Conservation (phyloP, 2,329 filamentous ascomycete species). For the Diaporthe ampelina region DNA sequence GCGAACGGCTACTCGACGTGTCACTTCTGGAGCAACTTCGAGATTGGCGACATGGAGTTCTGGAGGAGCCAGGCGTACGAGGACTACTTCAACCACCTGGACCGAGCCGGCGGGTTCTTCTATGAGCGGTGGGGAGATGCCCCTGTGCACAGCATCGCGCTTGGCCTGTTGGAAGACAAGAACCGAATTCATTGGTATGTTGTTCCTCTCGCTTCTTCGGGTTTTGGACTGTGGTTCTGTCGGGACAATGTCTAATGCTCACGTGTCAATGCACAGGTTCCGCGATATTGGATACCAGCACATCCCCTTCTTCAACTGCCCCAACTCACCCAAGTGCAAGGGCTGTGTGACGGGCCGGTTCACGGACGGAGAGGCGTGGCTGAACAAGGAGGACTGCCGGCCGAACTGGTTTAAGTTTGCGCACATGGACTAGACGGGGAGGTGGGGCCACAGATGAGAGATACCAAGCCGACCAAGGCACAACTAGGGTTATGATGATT, state of each 20-base stretch:
- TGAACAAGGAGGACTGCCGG: constrained; percentile 92
- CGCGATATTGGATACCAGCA: constrained; percentile 99
- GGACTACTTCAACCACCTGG: constrained; percentile 96
- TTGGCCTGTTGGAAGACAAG: constrained; percentile 92
- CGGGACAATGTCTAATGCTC: background rate
- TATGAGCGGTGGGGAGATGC: constrained; percentile 99
- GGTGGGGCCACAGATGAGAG: background rate
- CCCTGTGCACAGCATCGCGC: constrained; percentile 92
- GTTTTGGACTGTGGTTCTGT: background rate
- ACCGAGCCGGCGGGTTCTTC: constrained; percentile 95
- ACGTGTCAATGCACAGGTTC: constrained; percentile 75
- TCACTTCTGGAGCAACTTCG: constrained; percentile 99
- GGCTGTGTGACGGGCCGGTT: constrained; percentile 89
- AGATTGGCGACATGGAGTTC: constrained; percentile 93
- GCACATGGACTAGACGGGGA: constrained; percentile 75
- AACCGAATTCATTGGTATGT: constrained; percentile 92
- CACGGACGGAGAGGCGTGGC: constrained; percentile 87
- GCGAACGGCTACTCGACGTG: constrained; percentile 97
- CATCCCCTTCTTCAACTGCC: constrained; percentile 98
- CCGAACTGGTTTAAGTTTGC: constrained; percentile 98
- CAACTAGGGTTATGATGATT: constrained; percentile 36
- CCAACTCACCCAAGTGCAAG: constrained; percentile 93
- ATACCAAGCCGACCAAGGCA: constrained; percentile 30
- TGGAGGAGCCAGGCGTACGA: constrained; percentile 93
- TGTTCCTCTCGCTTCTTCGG: background rate